Base-by-base conservation (phyloP, 495 filamentous ascomycete species). In the Xylaria bambusicola region DNA sequence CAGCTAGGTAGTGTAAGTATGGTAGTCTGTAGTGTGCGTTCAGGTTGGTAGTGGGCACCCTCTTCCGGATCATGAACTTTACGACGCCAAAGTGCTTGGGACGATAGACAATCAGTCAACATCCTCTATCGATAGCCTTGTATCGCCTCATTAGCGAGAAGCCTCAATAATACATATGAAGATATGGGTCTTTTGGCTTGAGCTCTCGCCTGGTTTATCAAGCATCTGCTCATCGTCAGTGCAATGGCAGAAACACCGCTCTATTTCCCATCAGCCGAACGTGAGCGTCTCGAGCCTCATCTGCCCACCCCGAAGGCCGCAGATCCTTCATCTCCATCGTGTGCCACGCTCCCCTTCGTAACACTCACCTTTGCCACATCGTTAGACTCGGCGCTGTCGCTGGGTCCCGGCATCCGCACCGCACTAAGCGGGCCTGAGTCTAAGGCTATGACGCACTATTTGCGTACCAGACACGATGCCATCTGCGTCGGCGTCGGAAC, bases 351-450 rank as follows among this genome's bases (percentile, higher is more conserved):
- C 20, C 73, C 73, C 21, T 75, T 74, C 51, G 67, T 75, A 48
- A 97, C 93, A 0, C 75, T 97, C 35, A 96, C 93, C 33, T 97
- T 89, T 70, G 93, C 93, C 24, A 84, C 85, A n/a, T 96, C 92
- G 5, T 86, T 97, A 68, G 93, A 97, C 71, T 87, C 87, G 9
- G 82, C 84, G 42, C 77, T 98, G 52, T 83, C 91, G 9, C 80
- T 93, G 13, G 77, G 84, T 0, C 89, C 90, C 0, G 91, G 91
- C 15, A 79, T 82, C 59, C 89, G 86, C 62, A 97, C 92, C 1
- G 74, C 81, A 0, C 82, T 97, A 5, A 97, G 93, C 6, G 91
- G 92, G 24, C 84, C 86, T 1, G 78, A 86, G 62, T 86, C 91
- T 13, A 97, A 96, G 70, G 80, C 88, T 51, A 91, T 98, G 88